Evolutionary conservation across 495 filamentous ascomycete genomes (phyloP).

Genomic region (Penicillium longicatenatum): DNA sequence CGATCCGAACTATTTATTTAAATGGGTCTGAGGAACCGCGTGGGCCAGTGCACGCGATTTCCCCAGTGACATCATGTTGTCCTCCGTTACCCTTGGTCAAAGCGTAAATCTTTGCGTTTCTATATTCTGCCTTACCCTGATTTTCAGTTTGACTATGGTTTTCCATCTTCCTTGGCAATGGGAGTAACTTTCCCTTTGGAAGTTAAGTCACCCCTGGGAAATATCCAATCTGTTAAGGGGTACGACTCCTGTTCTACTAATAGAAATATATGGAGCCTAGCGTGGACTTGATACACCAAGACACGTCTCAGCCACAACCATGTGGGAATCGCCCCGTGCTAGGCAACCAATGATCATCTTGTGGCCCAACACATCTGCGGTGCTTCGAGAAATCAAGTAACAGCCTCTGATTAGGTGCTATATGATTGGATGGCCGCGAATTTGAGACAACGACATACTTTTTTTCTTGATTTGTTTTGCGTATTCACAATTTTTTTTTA

Average conservation of each 20-base stretch:
- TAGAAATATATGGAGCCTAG: constrained; percentile 33
- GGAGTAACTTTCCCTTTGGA: no score
- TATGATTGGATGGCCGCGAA: neutral
- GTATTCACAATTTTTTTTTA: neutral
- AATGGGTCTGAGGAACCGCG: constrained; percentile 19
- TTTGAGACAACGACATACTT: constrained; percentile 4
- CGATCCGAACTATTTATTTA: constrained; percentile 20
- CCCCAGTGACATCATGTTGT: constrained; percentile 32
- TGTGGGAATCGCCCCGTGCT: constrained; percentile 27
- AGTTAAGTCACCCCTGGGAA: neutral
- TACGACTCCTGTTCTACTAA: constrained; percentile 29
- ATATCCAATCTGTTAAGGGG: constrained; percentile 11
- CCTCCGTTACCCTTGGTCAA: constrained; percentile 17
- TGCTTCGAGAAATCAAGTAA: constrained; percentile 1
- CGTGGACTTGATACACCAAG: constrained; percentile 27
- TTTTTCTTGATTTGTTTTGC: neutral
- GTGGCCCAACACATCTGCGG: neutral
- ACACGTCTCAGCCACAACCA: constrained; percentile 37
- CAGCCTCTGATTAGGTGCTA: constrained; percentile 1
- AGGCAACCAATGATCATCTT: constrained; percentile 14
- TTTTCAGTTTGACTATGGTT: neutral
- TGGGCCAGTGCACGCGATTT: constrained; percentile 30
- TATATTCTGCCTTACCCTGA: neutral
- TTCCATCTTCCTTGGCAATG: neutral
- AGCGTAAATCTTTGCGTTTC: constrained; percentile 6